phyloP scores from a whole-genome alignment of 352 stramenopile species.

The Phytophthora sp. region DNA sequence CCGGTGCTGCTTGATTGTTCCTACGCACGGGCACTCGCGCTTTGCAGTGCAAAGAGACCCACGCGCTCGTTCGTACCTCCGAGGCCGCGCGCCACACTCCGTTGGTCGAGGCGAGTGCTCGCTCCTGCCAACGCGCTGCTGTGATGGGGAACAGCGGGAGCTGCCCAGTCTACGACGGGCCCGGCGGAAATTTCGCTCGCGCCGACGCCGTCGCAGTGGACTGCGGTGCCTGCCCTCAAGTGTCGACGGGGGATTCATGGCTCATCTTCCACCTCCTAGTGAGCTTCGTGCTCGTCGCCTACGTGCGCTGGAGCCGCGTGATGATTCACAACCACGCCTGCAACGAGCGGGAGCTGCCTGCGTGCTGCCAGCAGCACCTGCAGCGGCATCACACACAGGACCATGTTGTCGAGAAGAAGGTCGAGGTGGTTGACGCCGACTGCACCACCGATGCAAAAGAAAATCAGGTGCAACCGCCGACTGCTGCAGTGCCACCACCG shows the following conservation, averaged over 20 bases:
- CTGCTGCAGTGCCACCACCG: background rate
- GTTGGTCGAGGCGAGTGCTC: constrained; percentile 3
- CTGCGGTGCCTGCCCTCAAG: constrained; percentile 19
- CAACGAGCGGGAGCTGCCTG: constrained; percentile 17
- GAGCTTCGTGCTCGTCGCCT: constrained; percentile 49
- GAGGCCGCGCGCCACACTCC: background rate
- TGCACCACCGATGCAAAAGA: constrained; percentile 5
- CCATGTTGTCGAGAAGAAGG: background rate
- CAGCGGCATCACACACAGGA: constrained; percentile 10
- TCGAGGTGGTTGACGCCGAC: background rate
- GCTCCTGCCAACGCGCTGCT: constrained; percentile 1
- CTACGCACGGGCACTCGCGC: constrained; percentile 6
- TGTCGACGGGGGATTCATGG: constrained; percentile 24
- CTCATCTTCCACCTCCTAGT: constrained; percentile 45
- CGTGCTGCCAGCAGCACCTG: constrained; percentile 23
- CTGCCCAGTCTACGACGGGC: constrained; percentile 26
- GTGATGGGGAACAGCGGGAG: constrained; percentile 23
- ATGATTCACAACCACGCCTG: constrained; percentile 34
- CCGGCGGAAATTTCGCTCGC: constrained; percentile 31
- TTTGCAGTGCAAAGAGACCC: constrained; percentile 23
- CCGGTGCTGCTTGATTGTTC: constrained; percentile 12
- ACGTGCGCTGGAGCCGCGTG: constrained; percentile 48
- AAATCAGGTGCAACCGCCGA: constrained; percentile 14
- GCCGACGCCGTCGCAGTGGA: constrained; percentile 18
- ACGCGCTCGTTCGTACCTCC: constrained; percentile 7